Percentiles rank a stretch among this genome's conserved stretches.
phyloP scores from a whole-genome alignment of 441 rosid species.

The Hura crepitans region DNA sequence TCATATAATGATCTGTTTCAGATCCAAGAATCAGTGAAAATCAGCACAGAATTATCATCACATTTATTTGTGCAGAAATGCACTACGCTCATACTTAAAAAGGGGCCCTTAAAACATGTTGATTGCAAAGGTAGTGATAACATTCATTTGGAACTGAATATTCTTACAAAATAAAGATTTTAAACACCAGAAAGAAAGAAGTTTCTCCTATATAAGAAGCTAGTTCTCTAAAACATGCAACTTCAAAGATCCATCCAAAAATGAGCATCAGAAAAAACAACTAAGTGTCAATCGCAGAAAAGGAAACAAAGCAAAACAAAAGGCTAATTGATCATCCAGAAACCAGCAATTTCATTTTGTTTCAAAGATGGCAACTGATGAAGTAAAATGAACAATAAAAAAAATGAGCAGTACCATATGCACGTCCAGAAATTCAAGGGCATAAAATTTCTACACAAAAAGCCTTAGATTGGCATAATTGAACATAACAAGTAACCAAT shows the following conservation, averaged over 20 bases:
- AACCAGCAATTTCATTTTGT: neutral
- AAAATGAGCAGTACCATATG: neutral
- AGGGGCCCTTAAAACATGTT: neutral
- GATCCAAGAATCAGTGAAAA: conserved; percentile 13
- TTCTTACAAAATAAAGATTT: neutral
- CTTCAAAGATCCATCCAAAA: neutral
- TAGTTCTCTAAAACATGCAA: neutral
- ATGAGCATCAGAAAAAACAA: neutral
- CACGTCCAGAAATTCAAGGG: conserved; percentile 10
- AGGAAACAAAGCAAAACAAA: conserved; percentile 3
- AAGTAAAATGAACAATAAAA: neutral
- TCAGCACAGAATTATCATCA: neutral
- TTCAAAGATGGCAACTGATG: neutral
- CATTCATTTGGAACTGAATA: neutral
- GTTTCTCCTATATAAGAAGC: conserved; percentile 5
- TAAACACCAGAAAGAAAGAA: neutral
- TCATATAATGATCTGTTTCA: neutral
- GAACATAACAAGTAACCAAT: conserved; percentile 20
- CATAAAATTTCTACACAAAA: neutral
- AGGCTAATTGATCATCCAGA: conserved; percentile 3
- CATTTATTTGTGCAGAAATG: neutral
- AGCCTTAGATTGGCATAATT: conserved; percentile 2
- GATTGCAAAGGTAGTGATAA: neutral
- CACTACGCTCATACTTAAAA: neutral
- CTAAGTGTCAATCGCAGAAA: neutral